Evolutionary conservation across 768 basidiomycete species (phyloP).

Genomic region (Chalciporus chontae): DNA sequence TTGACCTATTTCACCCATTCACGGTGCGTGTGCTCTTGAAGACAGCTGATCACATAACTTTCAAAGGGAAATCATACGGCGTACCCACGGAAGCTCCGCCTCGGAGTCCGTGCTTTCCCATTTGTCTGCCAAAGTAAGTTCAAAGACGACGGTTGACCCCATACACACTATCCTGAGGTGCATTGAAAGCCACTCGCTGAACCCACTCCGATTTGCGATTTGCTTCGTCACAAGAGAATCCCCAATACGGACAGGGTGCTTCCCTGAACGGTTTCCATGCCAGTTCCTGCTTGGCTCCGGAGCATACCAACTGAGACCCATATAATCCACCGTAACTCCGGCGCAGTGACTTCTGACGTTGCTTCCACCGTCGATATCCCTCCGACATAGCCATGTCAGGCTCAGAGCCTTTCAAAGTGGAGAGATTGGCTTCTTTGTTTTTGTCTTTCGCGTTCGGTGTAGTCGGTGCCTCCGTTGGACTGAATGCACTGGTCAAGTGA

Average conservation of each 20-base stretch:
- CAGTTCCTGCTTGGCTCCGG: background rate
- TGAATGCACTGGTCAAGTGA: constrained; percentile 22
- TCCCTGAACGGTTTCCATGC: background rate
- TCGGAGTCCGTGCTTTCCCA: no score
- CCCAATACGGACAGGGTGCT: background rate
- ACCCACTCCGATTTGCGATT: no score
- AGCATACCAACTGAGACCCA: background rate
- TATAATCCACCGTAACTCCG: background rate
- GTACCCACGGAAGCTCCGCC: no score
- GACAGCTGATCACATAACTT: no score
- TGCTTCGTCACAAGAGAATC: no score
- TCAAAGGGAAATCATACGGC: no score
- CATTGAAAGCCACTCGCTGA: no score
- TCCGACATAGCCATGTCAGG: constrained; percentile 3
- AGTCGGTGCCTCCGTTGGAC: constrained; percentile 15
- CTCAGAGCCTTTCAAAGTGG: constrained; percentile 1
- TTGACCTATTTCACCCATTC: no score
- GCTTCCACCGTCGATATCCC: background rate
- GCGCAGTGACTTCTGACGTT: background rate
- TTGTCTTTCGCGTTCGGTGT: constrained; percentile 32
- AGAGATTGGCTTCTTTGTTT: constrained; percentile 22
- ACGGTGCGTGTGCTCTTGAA: no score
- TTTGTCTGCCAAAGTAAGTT: no score
- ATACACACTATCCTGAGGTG: no score
- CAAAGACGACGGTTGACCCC: no score